These are phyloP conservation scores for Moniliophthora roreri DNA, from an alignment of 1,284 basidiomycete species.

Conservation along the genomic window DNA sequence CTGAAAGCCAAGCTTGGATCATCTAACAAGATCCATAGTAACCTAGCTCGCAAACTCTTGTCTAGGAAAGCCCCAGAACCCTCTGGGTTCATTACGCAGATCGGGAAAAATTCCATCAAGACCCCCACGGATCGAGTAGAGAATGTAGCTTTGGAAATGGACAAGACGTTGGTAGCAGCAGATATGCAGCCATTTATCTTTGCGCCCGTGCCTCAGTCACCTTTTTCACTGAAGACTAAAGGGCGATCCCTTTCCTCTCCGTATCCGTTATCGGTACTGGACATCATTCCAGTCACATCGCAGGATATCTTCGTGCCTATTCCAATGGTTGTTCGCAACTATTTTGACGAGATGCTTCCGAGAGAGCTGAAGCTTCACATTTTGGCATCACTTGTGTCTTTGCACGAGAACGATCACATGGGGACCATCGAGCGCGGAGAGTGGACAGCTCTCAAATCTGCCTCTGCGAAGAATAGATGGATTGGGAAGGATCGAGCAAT, in stretches of 20 bases:
- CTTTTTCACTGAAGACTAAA: slow-evolving; percentile 40
- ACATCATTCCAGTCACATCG: slow-evolving; percentile 47
- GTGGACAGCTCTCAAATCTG: slow-evolving; percentile 61
- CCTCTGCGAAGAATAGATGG: slow-evolving; percentile 61
- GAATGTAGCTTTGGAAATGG: background rate
- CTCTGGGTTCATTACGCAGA: background rate
- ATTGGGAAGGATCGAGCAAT: slow-evolving; percentile 71
- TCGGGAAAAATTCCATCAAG: background rate
- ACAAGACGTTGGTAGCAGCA: background rate
- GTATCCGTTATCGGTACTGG: slow-evolving; percentile 55
- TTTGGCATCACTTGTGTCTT: slow-evolving; percentile 49
- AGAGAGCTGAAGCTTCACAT: slow-evolving; percentile 74
- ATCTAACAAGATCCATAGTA: slow-evolving; percentile 41
- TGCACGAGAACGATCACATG: slow-evolving; percentile 56
- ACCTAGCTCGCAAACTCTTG: slow-evolving; percentile 48
- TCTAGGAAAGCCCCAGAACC: slow-evolving; percentile 9
- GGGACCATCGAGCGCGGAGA: slow-evolving; percentile 38
- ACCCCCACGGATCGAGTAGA: background rate
- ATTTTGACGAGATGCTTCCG: slow-evolving; percentile 70
- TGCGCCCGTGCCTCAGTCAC: background rate
- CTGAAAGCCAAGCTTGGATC: slow-evolving; percentile 46
- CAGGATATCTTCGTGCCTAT: slow-evolving; percentile 51
- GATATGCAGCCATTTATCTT: background rate
- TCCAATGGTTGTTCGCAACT: slow-evolving; percentile 45
- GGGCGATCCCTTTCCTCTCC: slow-evolving; percentile 66